A percentile compares a stretch with the other conserved stretches of the same genome.
phyloP scores from a whole-genome alignment of 768 basidiomycete species.

The Tremella yokohamensis region DNA sequence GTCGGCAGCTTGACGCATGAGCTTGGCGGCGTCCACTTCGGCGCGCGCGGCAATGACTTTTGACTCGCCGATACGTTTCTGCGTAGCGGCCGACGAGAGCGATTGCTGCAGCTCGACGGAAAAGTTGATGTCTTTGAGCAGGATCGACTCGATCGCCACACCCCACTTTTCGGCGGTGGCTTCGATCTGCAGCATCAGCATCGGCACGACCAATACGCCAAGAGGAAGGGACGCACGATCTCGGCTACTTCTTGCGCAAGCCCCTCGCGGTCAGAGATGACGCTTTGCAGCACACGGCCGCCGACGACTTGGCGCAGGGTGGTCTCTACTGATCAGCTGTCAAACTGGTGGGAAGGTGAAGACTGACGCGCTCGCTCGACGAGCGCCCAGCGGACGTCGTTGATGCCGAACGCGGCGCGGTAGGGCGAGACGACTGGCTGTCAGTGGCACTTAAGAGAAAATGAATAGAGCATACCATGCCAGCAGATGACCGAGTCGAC shows the following conservation, averaged over 20 bases:
- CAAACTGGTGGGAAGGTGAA: not conserved
- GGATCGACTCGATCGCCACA: constrained; percentile 90
- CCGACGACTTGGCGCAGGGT: constrained; percentile 97
- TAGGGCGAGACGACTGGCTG: constrained; percentile 59
- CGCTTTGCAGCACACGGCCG: constrained; percentile 79
- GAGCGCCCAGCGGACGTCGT: constrained; percentile 64
- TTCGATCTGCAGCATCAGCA: constrained; percentile 35
- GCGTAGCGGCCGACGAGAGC: constrained; percentile 90
- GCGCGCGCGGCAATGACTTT: constrained; percentile 64
- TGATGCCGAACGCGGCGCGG: constrained; percentile 89
- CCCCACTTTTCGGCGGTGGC: constrained; percentile 70
- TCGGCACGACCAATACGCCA: not conserved
- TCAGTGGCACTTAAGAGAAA: not conserved
- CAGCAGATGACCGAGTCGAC: constrained; percentile 62
- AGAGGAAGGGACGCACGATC: constrained; percentile 34
- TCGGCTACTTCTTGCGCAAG: constrained; percentile 50
- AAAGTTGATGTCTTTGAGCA: constrained; percentile 66
- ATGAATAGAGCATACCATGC: constrained; percentile 33
- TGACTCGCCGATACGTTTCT: constrained; percentile 93
- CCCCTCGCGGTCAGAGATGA: constrained; percentile 92
- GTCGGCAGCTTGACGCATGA: constrained; percentile 96
- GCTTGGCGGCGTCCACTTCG: constrained; percentile 87
- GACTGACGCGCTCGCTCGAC: constrained; percentile 51
- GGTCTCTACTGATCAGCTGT: constrained; percentile 64
- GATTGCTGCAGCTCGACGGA: constrained; percentile 82